Conservation (phyloP, 768 basidiomycete species). For the Amanita pseudoporphyria region DNA sequence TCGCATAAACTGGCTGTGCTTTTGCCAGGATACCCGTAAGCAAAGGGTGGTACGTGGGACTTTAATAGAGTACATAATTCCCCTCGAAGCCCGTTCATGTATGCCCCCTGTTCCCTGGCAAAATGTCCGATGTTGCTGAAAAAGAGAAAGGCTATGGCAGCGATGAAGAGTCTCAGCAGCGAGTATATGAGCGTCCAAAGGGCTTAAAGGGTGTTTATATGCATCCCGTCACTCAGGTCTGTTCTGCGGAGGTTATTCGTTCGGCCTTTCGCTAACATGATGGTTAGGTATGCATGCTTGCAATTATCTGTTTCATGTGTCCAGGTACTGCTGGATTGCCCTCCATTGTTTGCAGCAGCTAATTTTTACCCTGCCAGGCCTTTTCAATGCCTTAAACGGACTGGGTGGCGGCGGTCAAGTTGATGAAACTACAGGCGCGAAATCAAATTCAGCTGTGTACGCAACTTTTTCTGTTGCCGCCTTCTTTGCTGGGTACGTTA, state of each 20-base stretch:
- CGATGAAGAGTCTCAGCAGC: slow-evolving; percentile 17
- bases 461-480: slow-evolving; percentile 35
- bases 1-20: no score
- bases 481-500: slow-evolving; percentile 25
- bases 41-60: no score
- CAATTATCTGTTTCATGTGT: slow-evolving; percentile 62
- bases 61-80: no score
- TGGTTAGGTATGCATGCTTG: slow-evolving; percentile 42
- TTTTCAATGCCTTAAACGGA: slow-evolving; percentile 75
- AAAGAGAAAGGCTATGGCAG: slow-evolving; percentile 16
- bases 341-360: not conserved
- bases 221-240: slow-evolving; percentile 43
- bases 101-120: not conserved
- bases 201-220: slow-evolving; percentile 50
- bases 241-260: not conserved
- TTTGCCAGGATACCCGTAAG: no score
- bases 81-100: no score
- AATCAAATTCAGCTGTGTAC: slow-evolving; percentile 63
- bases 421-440: slow-evolving; percentile 54
- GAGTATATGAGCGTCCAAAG: slow-evolving; percentile 33
- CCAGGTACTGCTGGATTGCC: slow-evolving; percentile 30
- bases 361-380: slow-evolving; percentile 30
- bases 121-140: slow-evolving; percentile 7
- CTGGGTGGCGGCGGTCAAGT: slow-evolving; percentile 75
- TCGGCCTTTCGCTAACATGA: not conserved